Evolutionary conservation across 2,329 filamentous ascomycete genomes (phyloP).

Genomic region (Trichoderma sp.): DNA sequence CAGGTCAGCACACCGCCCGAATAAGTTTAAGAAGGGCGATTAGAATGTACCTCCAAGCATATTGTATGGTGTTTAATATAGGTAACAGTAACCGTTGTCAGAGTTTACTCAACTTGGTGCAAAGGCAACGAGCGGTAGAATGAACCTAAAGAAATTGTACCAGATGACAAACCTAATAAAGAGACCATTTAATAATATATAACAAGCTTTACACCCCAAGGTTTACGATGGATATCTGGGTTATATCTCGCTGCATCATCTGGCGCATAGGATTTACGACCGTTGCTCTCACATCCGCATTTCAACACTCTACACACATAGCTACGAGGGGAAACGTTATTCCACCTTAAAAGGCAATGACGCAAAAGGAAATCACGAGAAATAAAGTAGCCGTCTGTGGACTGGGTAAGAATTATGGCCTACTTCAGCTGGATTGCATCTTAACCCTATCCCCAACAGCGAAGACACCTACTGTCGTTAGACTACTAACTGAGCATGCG

Average conservation of each 20-base stretch:
- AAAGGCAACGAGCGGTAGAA: not conserved
- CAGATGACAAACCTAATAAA: not conserved
- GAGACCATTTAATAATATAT: not conserved
- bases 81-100: not conserved
- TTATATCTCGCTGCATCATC: not conserved
- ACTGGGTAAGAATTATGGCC: slow-evolving; percentile 31
- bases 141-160: not conserved
- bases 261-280: not conserved
- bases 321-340: no score
- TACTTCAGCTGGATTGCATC: slow-evolving; percentile 43
- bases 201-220: not conserved
- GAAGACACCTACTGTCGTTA: no score
- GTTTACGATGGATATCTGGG: not conserved
- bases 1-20: not conserved
- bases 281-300: not conserved
- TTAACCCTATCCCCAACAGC: not conserved
- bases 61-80: not conserved
- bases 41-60: not conserved
- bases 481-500: not conserved
- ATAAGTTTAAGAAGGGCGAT: not conserved
- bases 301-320: not conserved
- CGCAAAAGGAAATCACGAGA: not conserved
- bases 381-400: not conserved
- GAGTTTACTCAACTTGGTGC: not conserved
- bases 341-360: not conserved